Percentiles rank a stretch among this genome's conserved stretches.
Evolutionary conservation across 2,329 filamentous ascomycete genomes (phyloP).

Genomic region (Dothiorella sarmentorum): DNA sequence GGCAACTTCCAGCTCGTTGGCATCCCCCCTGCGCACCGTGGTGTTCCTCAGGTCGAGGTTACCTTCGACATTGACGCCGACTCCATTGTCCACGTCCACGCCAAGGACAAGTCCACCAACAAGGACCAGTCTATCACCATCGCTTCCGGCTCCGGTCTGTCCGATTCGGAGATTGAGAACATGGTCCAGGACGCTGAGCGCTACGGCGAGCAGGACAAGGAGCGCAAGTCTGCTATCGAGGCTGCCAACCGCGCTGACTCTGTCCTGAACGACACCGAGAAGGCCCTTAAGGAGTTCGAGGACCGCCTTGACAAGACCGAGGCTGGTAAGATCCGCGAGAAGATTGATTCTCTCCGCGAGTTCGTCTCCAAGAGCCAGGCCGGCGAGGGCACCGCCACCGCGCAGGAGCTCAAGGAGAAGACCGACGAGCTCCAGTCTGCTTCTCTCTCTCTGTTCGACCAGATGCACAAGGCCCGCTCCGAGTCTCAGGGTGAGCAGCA

Average conservation of each 20-base stretch:
- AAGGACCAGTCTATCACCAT: slow-evolving; percentile 99
- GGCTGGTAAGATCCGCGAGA: slow-evolving; percentile 88
- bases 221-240: slow-evolving; percentile 93
- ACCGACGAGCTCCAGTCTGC: slow-evolving; percentile 96
- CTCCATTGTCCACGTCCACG: slow-evolving; percentile 95
- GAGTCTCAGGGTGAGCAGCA: slow-evolving; percentile 48
- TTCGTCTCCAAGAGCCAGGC: slow-evolving; percentile 92
- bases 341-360: slow-evolving; percentile 81
- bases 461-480: slow-evolving; percentile 95
- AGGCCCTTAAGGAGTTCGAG: slow-evolving; percentile 93
- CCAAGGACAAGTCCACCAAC: slow-evolving; percentile 98
- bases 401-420: slow-evolving; percentile 96
- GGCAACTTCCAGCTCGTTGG: slow-evolving; percentile 99
- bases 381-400: slow-evolving; percentile 80
- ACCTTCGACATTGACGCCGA: slow-evolving; percentile 99
- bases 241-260: slow-evolving; percentile 95
- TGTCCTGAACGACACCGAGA: slow-evolving; percentile 96
- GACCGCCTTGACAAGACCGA: slow-evolving; percentile 97
- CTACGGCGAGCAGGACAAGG: slow-evolving; percentile 91
- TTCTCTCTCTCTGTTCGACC: slow-evolving; percentile 95
- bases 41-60: slow-evolving; percentile 94
- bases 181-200: slow-evolving; percentile 99
- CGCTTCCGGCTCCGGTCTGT: slow-evolving; percentile 94
- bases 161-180: slow-evolving; percentile 87
- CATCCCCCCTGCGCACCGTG: slow-evolving; percentile 92